Evolutionary conservation across 352 stramenopile species (phyloP).

Genomic region (Pythium grandisporangium): DNA sequence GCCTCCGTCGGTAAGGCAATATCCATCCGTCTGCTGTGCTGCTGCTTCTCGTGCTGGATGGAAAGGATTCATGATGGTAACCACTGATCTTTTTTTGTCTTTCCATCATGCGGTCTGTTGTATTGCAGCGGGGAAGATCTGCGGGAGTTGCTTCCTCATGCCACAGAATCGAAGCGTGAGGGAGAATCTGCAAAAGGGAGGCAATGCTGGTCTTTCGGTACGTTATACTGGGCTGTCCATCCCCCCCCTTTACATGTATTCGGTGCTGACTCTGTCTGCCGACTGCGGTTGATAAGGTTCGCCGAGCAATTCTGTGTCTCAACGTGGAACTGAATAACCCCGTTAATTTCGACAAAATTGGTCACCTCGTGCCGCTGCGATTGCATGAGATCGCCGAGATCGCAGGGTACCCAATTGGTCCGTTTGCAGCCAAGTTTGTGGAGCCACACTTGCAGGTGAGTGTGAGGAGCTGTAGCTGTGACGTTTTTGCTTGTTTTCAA

Average conservation of each 20-base stretch:
- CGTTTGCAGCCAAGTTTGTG: constrained; percentile 69
- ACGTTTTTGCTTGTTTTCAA: not conserved
- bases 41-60: too few species aligned
- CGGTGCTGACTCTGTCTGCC: too few species aligned
- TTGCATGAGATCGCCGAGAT: constrained; percentile 70
- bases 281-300: constrained; percentile 42
- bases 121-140: constrained; percentile 41
- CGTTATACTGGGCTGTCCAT: too few species aligned
- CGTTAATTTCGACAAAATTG: constrained; percentile 70
- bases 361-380: constrained; percentile 59
- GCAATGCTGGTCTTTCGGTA: constrained; percentile 41
- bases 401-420: constrained; percentile 70
- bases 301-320: constrained; percentile 55
- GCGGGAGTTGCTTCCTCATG: constrained; percentile 63
- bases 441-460: constrained; percentile 59
- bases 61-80: constrained; percentile 26
- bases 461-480: not conserved
- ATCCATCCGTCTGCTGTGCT: too few species aligned
- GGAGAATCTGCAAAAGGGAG: constrained; percentile 66
- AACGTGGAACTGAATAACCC: constrained; percentile 61
- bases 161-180: constrained; percentile 55
- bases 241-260: too few species aligned
- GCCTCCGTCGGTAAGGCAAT: too few species aligned
- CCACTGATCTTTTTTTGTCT: not conserved
- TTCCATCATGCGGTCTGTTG: not conserved